Evolutionary conservation across 257 asterid genomes (phyloP).

Genomic region (Lycium ferocissimum): DNA sequence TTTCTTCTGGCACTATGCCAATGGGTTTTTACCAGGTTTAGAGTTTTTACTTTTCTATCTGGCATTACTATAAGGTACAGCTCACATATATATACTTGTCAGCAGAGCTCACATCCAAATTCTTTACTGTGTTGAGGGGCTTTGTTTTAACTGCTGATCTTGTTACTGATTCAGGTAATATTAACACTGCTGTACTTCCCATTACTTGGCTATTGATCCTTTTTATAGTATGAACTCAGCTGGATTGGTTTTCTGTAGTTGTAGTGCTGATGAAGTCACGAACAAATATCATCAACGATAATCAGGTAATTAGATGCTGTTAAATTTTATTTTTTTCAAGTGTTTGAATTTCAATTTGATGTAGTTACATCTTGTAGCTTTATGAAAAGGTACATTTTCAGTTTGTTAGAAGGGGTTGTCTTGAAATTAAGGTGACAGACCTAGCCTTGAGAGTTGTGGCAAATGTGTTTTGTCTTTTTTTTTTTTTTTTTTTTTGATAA

Average conservation of each 20-base stretch:
- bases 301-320: not conserved
- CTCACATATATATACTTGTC: not conserved
- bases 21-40: not conserved
- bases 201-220: not conserved
- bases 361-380: not conserved
- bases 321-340: not conserved
- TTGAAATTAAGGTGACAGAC: too few species aligned
- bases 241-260: not conserved
- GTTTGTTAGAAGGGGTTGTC: not conserved
- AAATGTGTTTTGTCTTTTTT: too few species aligned
- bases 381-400: not conserved
- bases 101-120: not conserved
- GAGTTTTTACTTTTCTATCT: not conserved
- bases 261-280: not conserved
- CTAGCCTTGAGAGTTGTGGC: conserved; percentile 11
- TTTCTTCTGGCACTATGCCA: not conserved
- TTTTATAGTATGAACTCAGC: not conserved
- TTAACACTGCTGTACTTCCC: not conserved
- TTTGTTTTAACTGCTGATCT: not conserved
- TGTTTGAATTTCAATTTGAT: not conserved
- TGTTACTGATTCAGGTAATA: not conserved
- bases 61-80: not conserved
- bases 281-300: not conserved
- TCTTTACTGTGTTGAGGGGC: not conserved
- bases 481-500: too few species aligned